phyloP scores from a whole-genome alignment of 2,329 filamentous ascomycete genomes.

The Madurella mycetomatis region DNA sequence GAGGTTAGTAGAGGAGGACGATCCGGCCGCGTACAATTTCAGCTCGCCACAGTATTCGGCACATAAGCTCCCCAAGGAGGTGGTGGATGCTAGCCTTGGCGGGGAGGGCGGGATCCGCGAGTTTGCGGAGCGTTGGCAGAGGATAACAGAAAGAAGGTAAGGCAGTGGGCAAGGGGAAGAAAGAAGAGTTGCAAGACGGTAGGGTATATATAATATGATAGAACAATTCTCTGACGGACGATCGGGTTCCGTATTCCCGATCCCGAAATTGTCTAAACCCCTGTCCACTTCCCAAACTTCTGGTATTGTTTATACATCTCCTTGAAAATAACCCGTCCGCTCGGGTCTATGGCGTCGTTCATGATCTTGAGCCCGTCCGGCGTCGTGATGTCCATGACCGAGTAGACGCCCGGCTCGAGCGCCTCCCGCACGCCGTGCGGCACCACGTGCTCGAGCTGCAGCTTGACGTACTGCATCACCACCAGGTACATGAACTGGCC shows the following conservation, averaged over 20 bases:
- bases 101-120: constrained; percentile 76
- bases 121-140: constrained; percentile 72
- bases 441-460: constrained; percentile 55
- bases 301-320: constrained; percentile 56
- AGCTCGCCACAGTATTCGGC: constrained; percentile 84
- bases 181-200: not conserved
- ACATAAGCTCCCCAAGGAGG: constrained; percentile 90
- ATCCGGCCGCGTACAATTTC: constrained; percentile 86
- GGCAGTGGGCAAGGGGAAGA: not conserved
- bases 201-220: constrained; percentile 1
- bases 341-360: constrained; percentile 56
- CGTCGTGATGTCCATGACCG: constrained; percentile 55
- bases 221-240: not conserved
- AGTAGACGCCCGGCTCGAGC: constrained; percentile 54
- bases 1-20: constrained; percentile 74
- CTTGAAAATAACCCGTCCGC: constrained; percentile 54
- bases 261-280: constrained; percentile 42
- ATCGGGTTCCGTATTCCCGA: not conserved
- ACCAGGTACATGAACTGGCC: constrained; percentile 60
- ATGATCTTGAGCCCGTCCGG: constrained; percentile 52
- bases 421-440: constrained; percentile 48
- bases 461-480: constrained; percentile 55
- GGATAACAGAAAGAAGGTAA: constrained; percentile 37
- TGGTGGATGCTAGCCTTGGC: constrained; percentile 66
- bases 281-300: constrained; percentile 62